Evolutionary conservation across 306 rosid species (phyloP).

Genomic region (Fragaria nilgerrensis): DNA sequence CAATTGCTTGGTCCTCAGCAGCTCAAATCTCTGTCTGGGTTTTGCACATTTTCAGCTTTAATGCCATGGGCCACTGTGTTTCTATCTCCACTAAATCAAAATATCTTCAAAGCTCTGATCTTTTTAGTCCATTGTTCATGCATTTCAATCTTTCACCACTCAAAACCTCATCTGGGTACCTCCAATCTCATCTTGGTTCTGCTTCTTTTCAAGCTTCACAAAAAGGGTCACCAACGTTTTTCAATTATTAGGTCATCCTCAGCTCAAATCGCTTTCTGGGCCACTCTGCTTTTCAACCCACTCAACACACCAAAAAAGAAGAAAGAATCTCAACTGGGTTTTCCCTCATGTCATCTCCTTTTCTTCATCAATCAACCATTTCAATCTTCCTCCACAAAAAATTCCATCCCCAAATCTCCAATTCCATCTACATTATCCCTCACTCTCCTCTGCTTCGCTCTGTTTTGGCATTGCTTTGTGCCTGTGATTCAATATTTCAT

Average conservation of each 20-base stretch:
- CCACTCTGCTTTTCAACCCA: neutral
- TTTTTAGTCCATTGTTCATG: neutral
- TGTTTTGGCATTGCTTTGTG: too few species aligned
- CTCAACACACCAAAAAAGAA: neutral
- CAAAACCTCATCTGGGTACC: neutral
- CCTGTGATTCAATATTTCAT: too few species aligned
- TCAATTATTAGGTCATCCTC: neutral
- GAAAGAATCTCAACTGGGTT: neutral
- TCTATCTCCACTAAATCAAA: neutral
- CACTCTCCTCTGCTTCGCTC: neutral
- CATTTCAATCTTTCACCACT: neutral
- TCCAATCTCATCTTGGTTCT: slow-evolving; percentile 14
- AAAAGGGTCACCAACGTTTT: slow-evolving; percentile 4
- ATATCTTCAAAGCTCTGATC: neutral
- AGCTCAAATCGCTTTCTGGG: neutral
- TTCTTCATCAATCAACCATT: neutral
- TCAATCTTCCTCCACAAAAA: neutral
- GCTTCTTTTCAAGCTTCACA: neutral
- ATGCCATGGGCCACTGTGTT: slow-evolving; percentile 5
- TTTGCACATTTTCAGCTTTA: slow-evolving; percentile 4
- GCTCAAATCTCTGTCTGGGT: neutral
- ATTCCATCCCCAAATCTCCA: too few species aligned
- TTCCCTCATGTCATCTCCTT: neutral
- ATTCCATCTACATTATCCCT: too few species aligned
- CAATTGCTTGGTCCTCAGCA: neutral